Evolutionary conservation across 2,329 filamentous ascomycete genomes (phyloP), one percentile per base, ranked within the genome.

Genomic region (Penicillium sp.): DNA sequence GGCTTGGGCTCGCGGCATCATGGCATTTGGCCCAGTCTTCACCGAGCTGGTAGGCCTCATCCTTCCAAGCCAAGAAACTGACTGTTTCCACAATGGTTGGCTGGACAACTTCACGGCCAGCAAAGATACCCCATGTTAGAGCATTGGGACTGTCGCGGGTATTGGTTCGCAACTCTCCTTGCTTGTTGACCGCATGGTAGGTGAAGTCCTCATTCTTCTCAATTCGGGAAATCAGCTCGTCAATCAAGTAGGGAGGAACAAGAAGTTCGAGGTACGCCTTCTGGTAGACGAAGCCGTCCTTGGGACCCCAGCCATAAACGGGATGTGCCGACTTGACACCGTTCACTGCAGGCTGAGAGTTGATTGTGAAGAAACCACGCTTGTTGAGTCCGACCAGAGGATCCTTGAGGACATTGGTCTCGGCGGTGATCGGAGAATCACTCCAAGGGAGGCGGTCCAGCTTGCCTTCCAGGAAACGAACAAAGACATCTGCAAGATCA

Each of bases 51-150:
- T 93, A 99, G 17, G 96, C 96, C 79, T 99, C 95, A 70, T 99
- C 95, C 80, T 96, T 96, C 95, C 95, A 99, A 2, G 95, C 95
- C 58, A 99, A 83, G 85, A 99, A 99, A 76, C 92, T 96, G 76
- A 99, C 90, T 19, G 92, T 96, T 81, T 99, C 95, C 56, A 99
- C 95, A 71, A 99, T 97, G n/a, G 95, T 99, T 15, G 95, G 95
- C 78, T 99, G 95, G n/a, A 99, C 93, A 74, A 99, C 97, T 79
- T 99, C 95, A 77, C 98, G 96, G 62, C 95, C 95, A 0, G 95
- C 94, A 82, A 98, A 99, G 38, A 99, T 96, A 78, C 95, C 95
- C 95, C 95, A 99, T 1, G 95, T 99, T 54, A 99, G 91, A n/a
- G 95, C 95, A 71, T 99, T 99, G 44, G 95, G 95, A 6, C 92